Evolutionary conservation across 1,284 basidiomycete genomes (phyloP).

Genomic region (Rhodotorula sp.): DNA sequence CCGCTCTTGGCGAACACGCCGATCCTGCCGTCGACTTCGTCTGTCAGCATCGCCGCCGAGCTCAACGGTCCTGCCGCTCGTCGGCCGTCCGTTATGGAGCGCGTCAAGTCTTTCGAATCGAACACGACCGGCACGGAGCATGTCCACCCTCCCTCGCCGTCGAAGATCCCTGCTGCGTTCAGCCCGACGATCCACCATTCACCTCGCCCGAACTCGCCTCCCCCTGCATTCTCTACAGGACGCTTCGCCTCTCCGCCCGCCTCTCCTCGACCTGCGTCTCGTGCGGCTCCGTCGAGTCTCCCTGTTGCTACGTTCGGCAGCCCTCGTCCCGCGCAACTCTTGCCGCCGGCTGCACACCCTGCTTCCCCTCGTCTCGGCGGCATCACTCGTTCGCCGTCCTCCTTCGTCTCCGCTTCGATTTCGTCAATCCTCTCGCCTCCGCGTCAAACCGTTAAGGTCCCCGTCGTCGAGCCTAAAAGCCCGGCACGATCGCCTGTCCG

Average conservation of each 20-base stretch:
- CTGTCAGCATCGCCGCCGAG: background rate
- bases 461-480: background rate
- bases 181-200: background rate
- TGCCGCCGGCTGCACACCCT: background rate
- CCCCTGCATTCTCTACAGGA: conserved; percentile 7
- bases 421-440: background rate
- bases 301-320: conserved; percentile 23
- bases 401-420: background rate
- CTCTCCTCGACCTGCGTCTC: conserved; percentile 16
- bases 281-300: conserved; percentile 20
- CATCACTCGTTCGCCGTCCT: conserved; percentile 2
- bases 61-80: background rate
- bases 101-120: conserved; percentile 35
- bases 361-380: background rate
- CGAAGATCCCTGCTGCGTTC: conserved; percentile 27
- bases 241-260: conserved; percentile 22
- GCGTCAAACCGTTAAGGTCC: background rate
- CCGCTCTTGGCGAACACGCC: background rate
- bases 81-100: conserved; percentile 38
- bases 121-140: conserved; percentile 12
- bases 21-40: background rate
- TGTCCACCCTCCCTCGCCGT: conserved; percentile 25
- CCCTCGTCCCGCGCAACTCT: conserved; percentile 9
- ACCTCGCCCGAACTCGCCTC: conserved; percentile 10
- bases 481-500: conserved; percentile 1